phyloP scores from a whole-genome alignment of 2,329 filamentous ascomycete species.

The Alternaria sp. region DNA sequence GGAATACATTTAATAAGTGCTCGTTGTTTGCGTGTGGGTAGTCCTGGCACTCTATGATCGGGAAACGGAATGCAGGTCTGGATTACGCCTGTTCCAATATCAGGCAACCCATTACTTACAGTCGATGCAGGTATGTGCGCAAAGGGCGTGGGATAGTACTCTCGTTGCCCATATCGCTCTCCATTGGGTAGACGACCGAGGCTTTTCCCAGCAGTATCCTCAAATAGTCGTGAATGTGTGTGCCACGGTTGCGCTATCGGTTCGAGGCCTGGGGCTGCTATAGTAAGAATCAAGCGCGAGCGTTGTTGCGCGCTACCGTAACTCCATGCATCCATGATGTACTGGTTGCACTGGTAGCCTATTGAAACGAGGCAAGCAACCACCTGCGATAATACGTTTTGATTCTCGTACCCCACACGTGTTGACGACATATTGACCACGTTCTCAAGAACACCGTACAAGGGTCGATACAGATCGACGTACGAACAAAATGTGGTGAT shows the following conservation, averaged over 20 bases:
- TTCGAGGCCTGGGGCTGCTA: slow-evolving; percentile 70
- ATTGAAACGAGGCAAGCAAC: slow-evolving; percentile 76
- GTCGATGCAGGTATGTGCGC: slow-evolving; percentile 61
- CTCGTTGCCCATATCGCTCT: slow-evolving; percentile 64
- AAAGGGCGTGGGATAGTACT: slow-evolving; percentile 66
- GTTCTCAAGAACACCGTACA: slow-evolving; percentile 81
- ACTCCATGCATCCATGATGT: slow-evolving; percentile 73
- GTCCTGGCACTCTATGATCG: slow-evolving; percentile 66
- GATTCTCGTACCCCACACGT: slow-evolving; percentile 54
- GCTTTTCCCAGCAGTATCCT: slow-evolving; percentile 37
- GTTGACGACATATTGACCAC: slow-evolving; percentile 70
- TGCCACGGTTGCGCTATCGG: slow-evolving; percentile 65
- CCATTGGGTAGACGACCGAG: slow-evolving; percentile 60
- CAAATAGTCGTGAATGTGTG: slow-evolving; percentile 68
- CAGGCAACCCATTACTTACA: slow-evolving; percentile 68
- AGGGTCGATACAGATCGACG: slow-evolving; percentile 76
- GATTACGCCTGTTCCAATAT: slow-evolving; percentile 67
- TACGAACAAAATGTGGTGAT: slow-evolving; percentile 78
- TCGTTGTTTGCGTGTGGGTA: slow-evolving; percentile 42
- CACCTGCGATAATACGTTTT: slow-evolving; percentile 77
- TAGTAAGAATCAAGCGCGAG: slow-evolving; percentile 73
- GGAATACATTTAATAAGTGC: slow-evolving; percentile 67
- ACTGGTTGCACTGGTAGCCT: slow-evolving; percentile 77
- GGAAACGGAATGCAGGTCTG: slow-evolving; percentile 71
- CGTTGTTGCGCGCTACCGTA: slow-evolving; percentile 72